phyloP scores from a whole-genome alignment of 352 stramenopile genomes.

The Ochromonadaceae sp. region DNA sequence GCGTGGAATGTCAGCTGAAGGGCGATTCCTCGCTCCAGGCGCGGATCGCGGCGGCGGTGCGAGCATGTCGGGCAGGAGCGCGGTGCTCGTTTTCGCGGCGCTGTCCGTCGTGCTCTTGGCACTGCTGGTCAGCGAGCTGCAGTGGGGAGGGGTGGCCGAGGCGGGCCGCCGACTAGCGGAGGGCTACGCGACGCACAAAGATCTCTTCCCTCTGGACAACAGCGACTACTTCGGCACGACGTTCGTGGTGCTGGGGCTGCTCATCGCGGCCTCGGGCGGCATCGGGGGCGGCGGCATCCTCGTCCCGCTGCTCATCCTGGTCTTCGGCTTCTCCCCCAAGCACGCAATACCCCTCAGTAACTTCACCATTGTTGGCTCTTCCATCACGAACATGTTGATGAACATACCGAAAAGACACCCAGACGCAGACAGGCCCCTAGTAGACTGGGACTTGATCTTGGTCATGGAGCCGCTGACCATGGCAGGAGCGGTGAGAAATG shows the following conservation, averaged over 20 bases:
- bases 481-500: slow-evolving; percentile 42
- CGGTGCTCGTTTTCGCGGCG: no score
- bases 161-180: no score
- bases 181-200: slow-evolving; percentile 16
- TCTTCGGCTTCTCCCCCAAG: slow-evolving; percentile 84
- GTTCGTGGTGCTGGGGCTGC: slow-evolving; percentile 56
- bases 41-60: no score
- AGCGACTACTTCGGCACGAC: slow-evolving; percentile 45
- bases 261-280: slow-evolving; percentile 67
- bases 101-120: no score
- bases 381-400: slow-evolving; percentile 80
- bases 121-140: no score
- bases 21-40: no score
- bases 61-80: no score
- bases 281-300: slow-evolving; percentile 84
- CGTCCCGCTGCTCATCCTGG: slow-evolving; percentile 89
- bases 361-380: slow-evolving; percentile 88
- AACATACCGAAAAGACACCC: slow-evolving; percentile 82
- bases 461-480: slow-evolving; percentile 92
- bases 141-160: no score
- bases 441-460: slow-evolving; percentile 94
- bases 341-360: slow-evolving; percentile 90
- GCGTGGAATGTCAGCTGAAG: no score
- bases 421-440: slow-evolving; percentile 67
- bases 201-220: slow-evolving; percentile 34